Base-by-base conservation (phyloP, 192 early-diverging fungal species). In the Jimgerdemannia flammicorona region DNA sequence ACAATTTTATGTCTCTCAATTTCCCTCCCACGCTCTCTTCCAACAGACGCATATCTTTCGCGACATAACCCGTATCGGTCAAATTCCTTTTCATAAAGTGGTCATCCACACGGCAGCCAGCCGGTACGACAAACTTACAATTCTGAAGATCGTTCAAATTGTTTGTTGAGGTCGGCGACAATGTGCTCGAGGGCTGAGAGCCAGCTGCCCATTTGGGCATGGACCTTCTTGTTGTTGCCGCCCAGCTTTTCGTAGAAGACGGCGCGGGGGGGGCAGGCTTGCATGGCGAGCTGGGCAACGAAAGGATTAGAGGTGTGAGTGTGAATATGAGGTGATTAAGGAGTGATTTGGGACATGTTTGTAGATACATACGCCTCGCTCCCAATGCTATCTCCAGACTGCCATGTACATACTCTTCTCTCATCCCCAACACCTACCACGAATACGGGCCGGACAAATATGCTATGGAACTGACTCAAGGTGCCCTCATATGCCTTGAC, bases 211-310 rank as follows among this genome's bases (percentile, higher is more conserved):
- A 96, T 87, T 43, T 90, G 81, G 41, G 78, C 80, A 63, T 87
- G 44, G 39, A 91, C 87, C 64, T 86, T 84, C 20, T 84, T 84
- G 67, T 89, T 84, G 77, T 87, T 85, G 43, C 82, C 82, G 67
- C 93, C 92, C 39, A 99, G 84, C 81, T 94, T 95, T 42, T 84
- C 85, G 80, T 95, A 99, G 83, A 99, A 98, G 73, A 92, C 91
- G 59, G 87, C 88, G 70, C 96, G 94, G 75, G 89, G 88, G 29
- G 97, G 97, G 82, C 96, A 98, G 10, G 94, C 94, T 78, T 90
- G 90, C 96, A 99, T 98, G 7, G 93, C 94, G 64, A 94, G 72
- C 92, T 93, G 74, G 72, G 4, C 67, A 29, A 29, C 29, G 29
- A 29, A 29, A 29, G 29, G 29, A 1, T 29, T 29, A 29, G 29